Evolutionary conservation across 441 rosid genomes (phyloP).

Genomic region (Gossypium gossypioides): DNA sequence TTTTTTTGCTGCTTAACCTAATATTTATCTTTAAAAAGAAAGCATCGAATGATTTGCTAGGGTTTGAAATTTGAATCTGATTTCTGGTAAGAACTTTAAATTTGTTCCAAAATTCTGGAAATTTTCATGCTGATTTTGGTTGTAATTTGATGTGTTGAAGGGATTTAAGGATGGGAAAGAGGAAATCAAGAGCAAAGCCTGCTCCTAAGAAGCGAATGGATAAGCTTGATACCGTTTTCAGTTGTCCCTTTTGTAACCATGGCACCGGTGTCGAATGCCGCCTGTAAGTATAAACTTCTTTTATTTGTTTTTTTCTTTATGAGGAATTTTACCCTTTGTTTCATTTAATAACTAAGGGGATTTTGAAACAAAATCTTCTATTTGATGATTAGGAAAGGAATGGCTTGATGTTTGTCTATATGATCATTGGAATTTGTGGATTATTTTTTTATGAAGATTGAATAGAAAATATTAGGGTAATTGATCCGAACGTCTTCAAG

Average conservation of each 20-base stretch:
- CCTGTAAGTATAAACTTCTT: not conserved
- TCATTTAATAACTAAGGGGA: not conserved
- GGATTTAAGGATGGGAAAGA: constrained; percentile 28
- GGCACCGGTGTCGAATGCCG: constrained; percentile 1
- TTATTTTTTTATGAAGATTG: too few species aligned
- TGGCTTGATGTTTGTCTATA: not conserved
- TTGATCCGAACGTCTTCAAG: too few species aligned
- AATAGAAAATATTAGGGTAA: not conserved
- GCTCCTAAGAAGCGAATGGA: constrained; percentile 77
- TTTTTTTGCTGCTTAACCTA: not conserved
- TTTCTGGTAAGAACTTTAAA: not conserved
- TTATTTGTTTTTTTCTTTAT: not conserved
- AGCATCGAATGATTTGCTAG: not conserved
- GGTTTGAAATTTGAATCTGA: not conserved
- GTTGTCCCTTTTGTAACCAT: constrained; percentile 2
- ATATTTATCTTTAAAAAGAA: not conserved
- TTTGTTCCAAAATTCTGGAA: not conserved
- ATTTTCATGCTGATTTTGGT: not conserved
- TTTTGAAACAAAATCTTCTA: not conserved
- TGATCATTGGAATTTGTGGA: not conserved
- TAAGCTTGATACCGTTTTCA: constrained; percentile 87
- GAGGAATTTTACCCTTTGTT: not conserved
- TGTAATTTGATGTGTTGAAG: not conserved
- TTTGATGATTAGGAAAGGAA: not conserved
- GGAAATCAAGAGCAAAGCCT: constrained; percentile 88